Conservation (phyloP, 257 asterid genomes). For the Solanum tarapatanum region DNA sequence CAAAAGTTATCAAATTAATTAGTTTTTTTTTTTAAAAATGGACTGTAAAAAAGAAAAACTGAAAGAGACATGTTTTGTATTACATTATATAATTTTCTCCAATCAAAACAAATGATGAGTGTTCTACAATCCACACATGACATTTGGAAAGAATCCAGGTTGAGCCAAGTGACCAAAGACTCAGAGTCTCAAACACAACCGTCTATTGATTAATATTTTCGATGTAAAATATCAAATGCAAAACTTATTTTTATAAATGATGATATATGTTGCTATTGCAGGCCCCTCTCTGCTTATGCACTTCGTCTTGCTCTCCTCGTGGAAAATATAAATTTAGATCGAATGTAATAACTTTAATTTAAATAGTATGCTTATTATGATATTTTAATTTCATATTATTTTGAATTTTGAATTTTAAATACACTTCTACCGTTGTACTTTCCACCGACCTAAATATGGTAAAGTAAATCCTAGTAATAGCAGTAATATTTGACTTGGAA, state of each 20-base stretch:
- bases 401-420: neutral
- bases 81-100: neutral
- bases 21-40: neutral
- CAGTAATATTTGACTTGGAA: neutral
- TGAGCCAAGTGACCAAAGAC: neutral
- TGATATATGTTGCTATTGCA: neutral
- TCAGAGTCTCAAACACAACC: neutral
- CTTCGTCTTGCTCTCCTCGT: neutral
- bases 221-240: no score
- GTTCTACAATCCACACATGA: neutral
- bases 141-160: neutral
- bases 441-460: neutral
- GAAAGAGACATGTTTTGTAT: neutral
- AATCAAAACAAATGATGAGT: neutral
- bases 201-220: neutral
- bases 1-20: neutral
- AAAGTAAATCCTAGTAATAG: neutral
- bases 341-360: neutral
- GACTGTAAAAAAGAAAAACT: neutral
- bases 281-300: neutral
- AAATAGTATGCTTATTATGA: neutral
- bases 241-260: neutral
- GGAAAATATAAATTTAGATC: neutral
- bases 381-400: neutral
- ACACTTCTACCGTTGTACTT: neutral